phyloP scores from a whole-genome alignment of 148 eudicot species.

The Vaccinium myrtillus region DNA sequence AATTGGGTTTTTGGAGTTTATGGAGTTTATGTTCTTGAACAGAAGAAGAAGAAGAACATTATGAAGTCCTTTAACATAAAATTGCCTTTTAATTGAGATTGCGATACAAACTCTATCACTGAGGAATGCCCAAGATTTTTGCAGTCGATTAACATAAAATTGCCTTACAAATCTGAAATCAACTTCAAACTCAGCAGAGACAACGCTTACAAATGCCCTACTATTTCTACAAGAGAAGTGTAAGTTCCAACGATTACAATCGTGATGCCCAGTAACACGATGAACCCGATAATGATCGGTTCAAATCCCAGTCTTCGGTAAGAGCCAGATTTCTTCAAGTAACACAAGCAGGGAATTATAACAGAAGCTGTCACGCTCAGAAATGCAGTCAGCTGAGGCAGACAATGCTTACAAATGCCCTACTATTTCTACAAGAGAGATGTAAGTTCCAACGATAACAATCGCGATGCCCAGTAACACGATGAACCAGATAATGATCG shows the following conservation, averaged over 20 bases:
- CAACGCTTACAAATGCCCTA: constrained; percentile 23
- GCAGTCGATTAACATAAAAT: neutral
- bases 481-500: constrained; percentile 24
- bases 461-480: constrained; percentile 30
- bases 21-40: no score
- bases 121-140: neutral
- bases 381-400: constrained; percentile 22
- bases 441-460: constrained; percentile 45
- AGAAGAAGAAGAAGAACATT: no score
- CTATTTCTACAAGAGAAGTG: constrained; percentile 34
- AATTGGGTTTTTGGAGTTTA: no score
- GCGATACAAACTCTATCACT: neutral
- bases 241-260: constrained; percentile 48
- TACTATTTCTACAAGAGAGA: constrained; percentile 37
- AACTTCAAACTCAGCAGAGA: neutral
- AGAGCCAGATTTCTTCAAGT: constrained; percentile 47
- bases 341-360: constrained; percentile 51
- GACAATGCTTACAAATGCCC: constrained; percentile 13
- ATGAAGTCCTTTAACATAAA: no score
- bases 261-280: constrained; percentile 29
- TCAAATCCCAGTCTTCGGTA: constrained; percentile 19
- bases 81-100: neutral
- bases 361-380: constrained; percentile 39
- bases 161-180: neutral
- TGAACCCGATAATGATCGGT: constrained; percentile 22